These are phyloP conservation scores for Echeveria elegans DNA, from an alignment of 164 flowering plant species.

Conservation along the genomic window DNA sequence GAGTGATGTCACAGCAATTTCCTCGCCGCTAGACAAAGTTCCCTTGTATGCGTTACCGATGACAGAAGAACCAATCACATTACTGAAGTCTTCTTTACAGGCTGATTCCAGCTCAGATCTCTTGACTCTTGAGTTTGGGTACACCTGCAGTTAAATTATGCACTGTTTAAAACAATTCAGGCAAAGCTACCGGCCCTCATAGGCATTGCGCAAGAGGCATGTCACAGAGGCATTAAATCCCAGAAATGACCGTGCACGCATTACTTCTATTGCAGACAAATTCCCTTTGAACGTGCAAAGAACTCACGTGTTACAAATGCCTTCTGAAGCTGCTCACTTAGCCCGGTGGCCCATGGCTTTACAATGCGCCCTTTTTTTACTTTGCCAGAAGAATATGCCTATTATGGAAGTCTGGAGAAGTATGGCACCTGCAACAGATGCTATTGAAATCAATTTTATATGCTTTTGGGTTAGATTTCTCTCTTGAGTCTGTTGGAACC, in stretches of 20 bases:
- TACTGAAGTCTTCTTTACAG: constrained; percentile 13
- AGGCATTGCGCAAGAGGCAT: too few relatives aligned
- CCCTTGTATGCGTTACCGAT: constrained; percentile 12
- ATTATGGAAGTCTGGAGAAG: constrained; percentile 21
- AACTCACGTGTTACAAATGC: constrained; percentile 72
- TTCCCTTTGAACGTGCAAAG: constrained; percentile 4
- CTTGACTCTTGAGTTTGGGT: constrained; percentile 13
- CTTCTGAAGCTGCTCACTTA: constrained; percentile 86
- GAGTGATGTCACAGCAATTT: constrained; percentile 11
- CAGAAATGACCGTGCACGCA: not conserved
- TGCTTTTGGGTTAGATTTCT: not conserved
- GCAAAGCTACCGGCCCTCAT: too few relatives aligned
- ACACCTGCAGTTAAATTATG: constrained; percentile 2
- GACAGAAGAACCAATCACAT: constrained; percentile 9
- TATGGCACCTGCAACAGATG: constrained; percentile 26
- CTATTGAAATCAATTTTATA: constrained; percentile 21
- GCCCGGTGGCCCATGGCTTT: constrained; percentile 81
- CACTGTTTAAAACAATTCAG: not conserved
- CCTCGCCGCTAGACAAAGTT: constrained; percentile 13
- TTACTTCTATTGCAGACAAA: not conserved
- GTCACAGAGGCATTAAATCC: too few relatives aligned
- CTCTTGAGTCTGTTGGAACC: not conserved
- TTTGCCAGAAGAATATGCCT: constrained; percentile 27
- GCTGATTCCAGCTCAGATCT: constrained; percentile 12
- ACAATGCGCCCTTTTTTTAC: constrained; percentile 44